Evolutionary conservation across 805 yeast species (phyloP).

Genomic region (Teunomyces panamensis): DNA sequence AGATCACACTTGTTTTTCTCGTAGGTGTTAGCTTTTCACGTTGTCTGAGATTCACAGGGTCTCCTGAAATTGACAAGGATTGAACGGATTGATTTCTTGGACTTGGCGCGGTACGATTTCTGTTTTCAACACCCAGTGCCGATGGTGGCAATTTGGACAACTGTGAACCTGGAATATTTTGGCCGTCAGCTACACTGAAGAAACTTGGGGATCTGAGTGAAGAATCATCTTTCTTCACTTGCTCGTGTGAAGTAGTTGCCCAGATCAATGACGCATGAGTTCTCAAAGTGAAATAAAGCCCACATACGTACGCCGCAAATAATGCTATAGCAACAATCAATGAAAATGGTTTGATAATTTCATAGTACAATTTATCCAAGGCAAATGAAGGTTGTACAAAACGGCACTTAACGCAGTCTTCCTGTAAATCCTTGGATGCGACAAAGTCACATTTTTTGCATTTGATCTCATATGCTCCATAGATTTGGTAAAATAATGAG

Average conservation of each 20-base stretch:
- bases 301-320: constrained; percentile 81
- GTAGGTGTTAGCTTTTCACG: not conserved
- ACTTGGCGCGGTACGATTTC: not conserved
- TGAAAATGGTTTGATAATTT: constrained; percentile 79
- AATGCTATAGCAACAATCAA: constrained; percentile 74
- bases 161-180: not conserved
- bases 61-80: constrained; percentile 18
- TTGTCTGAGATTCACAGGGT: constrained; percentile 11
- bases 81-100: constrained; percentile 14
- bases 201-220: constrained; percentile 36
- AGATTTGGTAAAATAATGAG: constrained; percentile 82
- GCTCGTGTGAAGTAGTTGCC: constrained; percentile 54
- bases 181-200: constrained; percentile 18
- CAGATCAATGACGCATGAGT: constrained; percentile 97
- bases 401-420: constrained; percentile 67
- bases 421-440: constrained; percentile 7
- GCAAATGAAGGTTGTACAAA: constrained; percentile 74
- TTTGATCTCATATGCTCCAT: constrained; percentile 77
- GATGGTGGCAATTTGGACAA: constrained; percentile 1
- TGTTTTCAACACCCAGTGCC: not conserved
- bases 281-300: constrained; percentile 87
- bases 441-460: constrained; percentile 56
- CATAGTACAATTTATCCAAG: constrained; percentile 61
- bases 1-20: constrained; percentile 1
- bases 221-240: constrained; percentile 21